Conservation (phyloP, 805 yeast species). For the Ogataea trehalophila region DNA sequence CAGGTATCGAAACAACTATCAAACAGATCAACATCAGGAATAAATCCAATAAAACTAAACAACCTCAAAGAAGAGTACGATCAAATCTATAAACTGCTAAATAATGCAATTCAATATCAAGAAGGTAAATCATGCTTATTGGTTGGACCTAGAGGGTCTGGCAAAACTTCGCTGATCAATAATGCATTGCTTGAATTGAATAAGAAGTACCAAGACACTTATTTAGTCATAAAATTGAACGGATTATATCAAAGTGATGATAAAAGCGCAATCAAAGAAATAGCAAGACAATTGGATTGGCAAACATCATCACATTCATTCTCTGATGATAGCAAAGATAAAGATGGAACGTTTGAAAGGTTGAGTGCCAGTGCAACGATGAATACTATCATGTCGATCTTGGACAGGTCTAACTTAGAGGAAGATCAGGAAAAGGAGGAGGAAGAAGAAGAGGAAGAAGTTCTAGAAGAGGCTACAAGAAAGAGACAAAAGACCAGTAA, state of each 20-base stretch:
- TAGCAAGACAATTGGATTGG: conserved; percentile 76
- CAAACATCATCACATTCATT: neutral
- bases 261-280: conserved; percentile 71
- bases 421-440: conserved; percentile 6
- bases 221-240: conserved; percentile 57
- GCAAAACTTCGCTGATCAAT: conserved; percentile 64
- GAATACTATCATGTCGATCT: conserved; percentile 47
- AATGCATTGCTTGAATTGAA: conserved; percentile 46
- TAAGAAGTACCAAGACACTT: conserved; percentile 41
- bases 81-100: conserved; percentile 54
- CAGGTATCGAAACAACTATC: conserved; percentile 15
- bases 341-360: conserved; percentile 14
- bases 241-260: conserved; percentile 76
- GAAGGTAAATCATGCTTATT: conserved; percentile 81
- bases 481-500: conserved; percentile 10
- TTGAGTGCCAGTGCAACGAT: conserved; percentile 48
- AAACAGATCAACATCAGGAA: conserved; percentile 15
- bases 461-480: conserved; percentile 12
- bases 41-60: conserved; percentile 20
- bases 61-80: conserved; percentile 36
- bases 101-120: conserved; percentile 56
- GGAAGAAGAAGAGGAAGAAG: conserved; percentile 5
- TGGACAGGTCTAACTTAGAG: conserved; percentile 36
- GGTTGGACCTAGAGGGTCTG: conserved; percentile 76
- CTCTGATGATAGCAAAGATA: conserved; percentile 11